Percentiles rank a stretch among this genome's conserved stretches.
Evolutionary conservation across 768 basidiomycete genomes (phyloP).

Genomic region (Tricholoma bakamatsutake): DNA sequence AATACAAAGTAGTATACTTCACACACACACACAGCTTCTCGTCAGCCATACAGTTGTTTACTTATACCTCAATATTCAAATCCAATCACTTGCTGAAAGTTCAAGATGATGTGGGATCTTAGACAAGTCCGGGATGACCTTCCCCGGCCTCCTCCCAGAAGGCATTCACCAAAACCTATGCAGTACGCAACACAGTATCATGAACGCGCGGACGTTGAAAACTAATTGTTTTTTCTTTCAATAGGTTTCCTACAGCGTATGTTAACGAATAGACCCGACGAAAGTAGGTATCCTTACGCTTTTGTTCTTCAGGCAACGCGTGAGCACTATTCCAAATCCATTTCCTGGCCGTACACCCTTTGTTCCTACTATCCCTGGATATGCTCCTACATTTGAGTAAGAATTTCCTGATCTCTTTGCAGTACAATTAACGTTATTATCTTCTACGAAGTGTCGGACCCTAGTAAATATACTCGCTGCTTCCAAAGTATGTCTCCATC

Average conservation of each 20-base stretch:
- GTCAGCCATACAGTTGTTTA: background rate
- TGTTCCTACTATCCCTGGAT: background rate
- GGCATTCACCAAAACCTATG: background rate
- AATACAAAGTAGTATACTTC: no score
- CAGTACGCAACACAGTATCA: background rate
- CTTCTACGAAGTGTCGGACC: conserved; percentile 1
- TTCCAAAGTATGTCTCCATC: background rate
- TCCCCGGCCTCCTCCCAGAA: conserved; percentile 14
- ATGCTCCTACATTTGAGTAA: background rate
- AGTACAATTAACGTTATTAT: background rate
- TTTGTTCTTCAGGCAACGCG: background rate
- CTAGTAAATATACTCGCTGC: conserved; percentile 11
- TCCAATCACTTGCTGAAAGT: background rate
- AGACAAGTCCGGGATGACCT: conserved; percentile 19
- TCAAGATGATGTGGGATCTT: conserved; percentile 39
- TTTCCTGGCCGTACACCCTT: background rate
- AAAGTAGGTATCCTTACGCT: background rate
- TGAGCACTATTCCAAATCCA: background rate
- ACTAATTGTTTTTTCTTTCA: background rate
- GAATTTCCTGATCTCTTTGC: background rate
- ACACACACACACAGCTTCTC: background rate
- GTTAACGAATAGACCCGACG: conserved; percentile 1
- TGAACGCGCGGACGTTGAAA: background rate
- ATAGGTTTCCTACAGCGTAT: conserved; percentile 27
- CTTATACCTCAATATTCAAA: background rate